Conservation (phyloP, 495 filamentous ascomycete species). For the Penicillium parvum region DNA sequence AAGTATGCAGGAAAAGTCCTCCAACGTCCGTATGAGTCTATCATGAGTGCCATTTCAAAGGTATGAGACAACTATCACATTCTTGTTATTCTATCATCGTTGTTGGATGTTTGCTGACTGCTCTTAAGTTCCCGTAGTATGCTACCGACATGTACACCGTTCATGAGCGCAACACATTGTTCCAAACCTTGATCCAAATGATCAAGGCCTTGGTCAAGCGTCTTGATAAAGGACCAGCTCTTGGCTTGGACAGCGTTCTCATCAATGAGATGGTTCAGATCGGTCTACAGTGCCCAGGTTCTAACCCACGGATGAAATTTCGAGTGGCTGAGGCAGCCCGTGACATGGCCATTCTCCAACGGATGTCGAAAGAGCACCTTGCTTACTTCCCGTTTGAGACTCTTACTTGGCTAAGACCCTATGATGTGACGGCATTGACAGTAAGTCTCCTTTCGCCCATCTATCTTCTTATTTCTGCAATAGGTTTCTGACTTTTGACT, state of each 20-base stretch:
- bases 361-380: slow-evolving; percentile 12
- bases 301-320: slow-evolving; percentile 54
- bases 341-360: slow-evolving; percentile 5
- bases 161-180: slow-evolving; percentile 55
- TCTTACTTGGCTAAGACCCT: slow-evolving; percentile 5
- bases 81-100: not conserved
- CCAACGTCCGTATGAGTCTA: slow-evolving; percentile 69
- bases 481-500: not conserved
- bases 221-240: slow-evolving; percentile 25
- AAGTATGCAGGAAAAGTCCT: slow-evolving; percentile 60
- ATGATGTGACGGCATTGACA: not conserved
- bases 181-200: slow-evolving; percentile 24
- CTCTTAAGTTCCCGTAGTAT: slow-evolving; percentile 62
- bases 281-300: slow-evolving; percentile 58
- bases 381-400: slow-evolving; percentile 22
- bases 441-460: not conserved
- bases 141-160: slow-evolving; percentile 58
- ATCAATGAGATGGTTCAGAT: slow-evolving; percentile 54
- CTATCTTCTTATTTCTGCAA: not conserved
- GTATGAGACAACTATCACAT: slow-evolving; percentile 23
- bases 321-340: slow-evolving; percentile 21
- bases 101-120: not conserved
- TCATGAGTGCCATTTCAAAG: slow-evolving; percentile 72
- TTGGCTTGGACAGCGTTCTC: slow-evolving; percentile 51
- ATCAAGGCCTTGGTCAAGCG: slow-evolving; percentile 42